phyloP scores from a whole-genome alignment of 768 basidiomycete genomes.

The Punctularia strigosozonata region DNA sequence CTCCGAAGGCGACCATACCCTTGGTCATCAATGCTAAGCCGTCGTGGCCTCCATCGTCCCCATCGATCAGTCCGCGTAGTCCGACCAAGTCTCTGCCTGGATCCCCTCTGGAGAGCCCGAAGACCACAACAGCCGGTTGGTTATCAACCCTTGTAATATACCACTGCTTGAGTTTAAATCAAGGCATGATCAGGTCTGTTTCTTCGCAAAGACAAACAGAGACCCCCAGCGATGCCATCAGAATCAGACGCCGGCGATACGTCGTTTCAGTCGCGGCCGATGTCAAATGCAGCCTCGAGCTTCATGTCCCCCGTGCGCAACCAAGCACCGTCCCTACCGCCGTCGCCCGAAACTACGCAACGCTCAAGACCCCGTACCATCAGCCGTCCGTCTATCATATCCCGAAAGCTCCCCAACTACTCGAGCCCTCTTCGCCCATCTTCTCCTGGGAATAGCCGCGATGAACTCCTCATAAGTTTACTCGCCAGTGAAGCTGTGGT shows the following conservation, averaged over 20 bases:
- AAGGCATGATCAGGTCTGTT: too few relatives aligned
- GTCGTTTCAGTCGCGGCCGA: conserved; percentile 16
- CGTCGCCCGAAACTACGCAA: too few relatives aligned
- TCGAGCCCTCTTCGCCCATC: conserved; percentile 13
- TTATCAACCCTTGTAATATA: too few relatives aligned
- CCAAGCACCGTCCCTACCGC: too few relatives aligned
- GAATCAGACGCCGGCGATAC: conserved; percentile 16
- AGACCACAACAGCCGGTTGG: conserved; percentile 28
- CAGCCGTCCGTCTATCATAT: too few relatives aligned
- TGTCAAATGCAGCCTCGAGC: conserved; percentile 11
- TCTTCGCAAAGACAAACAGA: conserved; percentile 41
- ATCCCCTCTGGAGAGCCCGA: conserved; percentile 20
- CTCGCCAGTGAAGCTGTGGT: conserved; percentile 90
- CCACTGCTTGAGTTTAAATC: too few relatives aligned
- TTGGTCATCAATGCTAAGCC: conserved; percentile 22
- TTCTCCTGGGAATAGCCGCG: conserved; percentile 35
- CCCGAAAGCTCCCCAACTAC: too few relatives aligned
- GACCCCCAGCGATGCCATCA: conserved; percentile 14
- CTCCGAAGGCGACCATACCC: conserved; percentile 8
- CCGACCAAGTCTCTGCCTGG: conserved; percentile 11
- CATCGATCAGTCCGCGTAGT: conserved; percentile 18
- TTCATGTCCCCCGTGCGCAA: conserved; percentile 15
- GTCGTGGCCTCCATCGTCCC: conserved; percentile 35
- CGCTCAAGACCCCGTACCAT: too few relatives aligned
- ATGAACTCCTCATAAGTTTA: conserved; percentile 82